Percentiles rank a stretch among this genome's conserved stretches.
These are phyloP conservation scores for Moelleriella libera DNA, from an alignment of 2,329 filamentous ascomycete genomes.

Conservation along the genomic window DNA sequence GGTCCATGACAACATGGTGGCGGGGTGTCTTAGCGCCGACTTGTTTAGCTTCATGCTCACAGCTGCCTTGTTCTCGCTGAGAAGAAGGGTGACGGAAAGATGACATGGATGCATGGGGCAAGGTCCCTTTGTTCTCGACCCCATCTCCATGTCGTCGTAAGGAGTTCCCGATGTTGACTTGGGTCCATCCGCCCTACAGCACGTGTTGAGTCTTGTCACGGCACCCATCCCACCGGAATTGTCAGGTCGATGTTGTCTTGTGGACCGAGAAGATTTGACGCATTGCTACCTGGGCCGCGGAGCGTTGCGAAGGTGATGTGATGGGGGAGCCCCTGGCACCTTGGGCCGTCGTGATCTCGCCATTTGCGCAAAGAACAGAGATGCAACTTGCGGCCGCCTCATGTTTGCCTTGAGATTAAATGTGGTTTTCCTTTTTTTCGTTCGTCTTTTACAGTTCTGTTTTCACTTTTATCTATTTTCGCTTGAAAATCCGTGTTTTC, in stretches of 20 bases:
- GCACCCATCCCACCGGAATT: not conserved
- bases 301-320: not conserved
- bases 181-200: not conserved
- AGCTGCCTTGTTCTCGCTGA: slow-evolving; percentile 2
- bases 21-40: slow-evolving; percentile 3
- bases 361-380: not conserved
- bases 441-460: too few relatives aligned
- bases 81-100: not conserved
- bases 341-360: not conserved
- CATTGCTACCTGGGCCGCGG: not conserved
- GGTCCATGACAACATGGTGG: slow-evolving; percentile 2
- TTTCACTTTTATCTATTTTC: too few relatives aligned
- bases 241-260: not conserved
- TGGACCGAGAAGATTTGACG: not conserved
- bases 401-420: too few relatives aligned
- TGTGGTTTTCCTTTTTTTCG: too few relatives aligned
- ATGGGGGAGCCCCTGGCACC: not conserved
- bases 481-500: too few relatives aligned
- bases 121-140: slow-evolving; percentile 4
- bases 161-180: not conserved
- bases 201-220: not conserved
- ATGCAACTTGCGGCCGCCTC: not conserved
- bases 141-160: slow-evolving; percentile 1
- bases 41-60: slow-evolving; percentile 1
- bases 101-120: slow-evolving; percentile 1